Percentiles rank a stretch among this genome's conserved stretches.
Evolutionary conservation across 805 yeast genomes (phyloP).

Genomic region (Scheffersomyces lignosus): DNA sequence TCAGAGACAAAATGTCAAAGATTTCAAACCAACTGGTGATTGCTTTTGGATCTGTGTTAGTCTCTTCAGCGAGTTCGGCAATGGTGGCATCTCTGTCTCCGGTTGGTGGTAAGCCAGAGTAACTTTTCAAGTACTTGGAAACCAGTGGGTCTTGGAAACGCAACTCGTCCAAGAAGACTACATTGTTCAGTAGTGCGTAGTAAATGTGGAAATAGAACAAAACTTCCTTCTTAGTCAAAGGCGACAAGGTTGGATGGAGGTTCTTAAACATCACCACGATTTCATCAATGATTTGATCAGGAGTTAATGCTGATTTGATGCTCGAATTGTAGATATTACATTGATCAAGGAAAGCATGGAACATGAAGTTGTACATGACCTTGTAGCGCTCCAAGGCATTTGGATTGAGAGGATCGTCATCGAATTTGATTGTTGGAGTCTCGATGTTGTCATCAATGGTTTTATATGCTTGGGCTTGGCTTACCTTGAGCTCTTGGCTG

Average conservation of each 20-base stretch:
- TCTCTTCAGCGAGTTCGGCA: conserved; percentile 12
- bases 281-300: conserved; percentile 21
- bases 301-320: conserved; percentile 11
- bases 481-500: conserved; percentile 22
- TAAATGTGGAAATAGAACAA: conserved; percentile 25
- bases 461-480: conserved; percentile 17
- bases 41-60: conserved; percentile 11
- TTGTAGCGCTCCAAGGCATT: conserved; percentile 14
- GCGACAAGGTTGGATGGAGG: conserved; percentile 15
- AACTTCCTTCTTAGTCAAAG: conserved; percentile 27
- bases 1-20: conserved; percentile 25
- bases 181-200: conserved; percentile 28
- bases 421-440: conserved; percentile 17
- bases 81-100: conserved; percentile 10
- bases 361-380: conserved; percentile 18
- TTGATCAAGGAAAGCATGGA: conserved; percentile 25
- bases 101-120: conserved; percentile 12
- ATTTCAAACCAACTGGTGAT: conserved; percentile 30
- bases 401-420: conserved; percentile 19
- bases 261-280: conserved; percentile 19
- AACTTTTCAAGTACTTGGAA: conserved; percentile 17
- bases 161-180: conserved; percentile 26
- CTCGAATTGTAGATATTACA: conserved; percentile 14
- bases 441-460: conserved; percentile 10
- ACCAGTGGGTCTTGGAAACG: conserved; percentile 25